A percentile compares a stretch with the other conserved stretches of the same genome.
phyloP scores from a whole-genome alignment of 2,329 filamentous ascomycete genomes.

The Emmonsiellopsis sp. region DNA sequence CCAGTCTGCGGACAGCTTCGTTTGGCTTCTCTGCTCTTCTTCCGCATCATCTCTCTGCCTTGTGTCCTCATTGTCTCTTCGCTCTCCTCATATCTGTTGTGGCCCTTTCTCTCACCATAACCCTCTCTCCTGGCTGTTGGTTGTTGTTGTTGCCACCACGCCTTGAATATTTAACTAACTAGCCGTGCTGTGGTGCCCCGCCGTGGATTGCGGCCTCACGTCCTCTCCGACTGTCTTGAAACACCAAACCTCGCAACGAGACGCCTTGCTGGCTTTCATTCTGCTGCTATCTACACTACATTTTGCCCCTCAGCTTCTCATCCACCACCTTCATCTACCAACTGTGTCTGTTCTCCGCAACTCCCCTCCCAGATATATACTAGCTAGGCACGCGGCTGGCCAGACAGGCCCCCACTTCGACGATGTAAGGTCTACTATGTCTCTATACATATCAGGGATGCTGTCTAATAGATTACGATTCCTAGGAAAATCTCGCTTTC shows the following conservation, averaged over 20 bases:
- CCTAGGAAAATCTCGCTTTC: conserved; percentile 77
- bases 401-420: neutral
- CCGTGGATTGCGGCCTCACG: neutral
- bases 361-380: neutral
- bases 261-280: neutral
- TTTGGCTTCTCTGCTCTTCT: conserved; percentile 1
- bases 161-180: no score
- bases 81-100: neutral
- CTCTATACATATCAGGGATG: neutral
- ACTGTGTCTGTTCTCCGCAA: neutral
- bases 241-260: neutral
- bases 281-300: neutral
- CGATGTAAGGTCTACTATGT: neutral
- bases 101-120: neutral
- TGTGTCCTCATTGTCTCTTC: neutral
- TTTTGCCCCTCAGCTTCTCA: neutral
- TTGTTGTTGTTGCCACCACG: no score
- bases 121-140: no score
- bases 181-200: no score
- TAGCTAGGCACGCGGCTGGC: neutral
- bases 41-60: neutral
- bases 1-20: neutral
- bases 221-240: neutral
- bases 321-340: neutral
- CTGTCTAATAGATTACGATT: neutral